These are phyloP conservation scores for Metarhizium robertsii DNA, from an alignment of 2,329 filamentous ascomycete species.

Conservation along the genomic window DNA sequence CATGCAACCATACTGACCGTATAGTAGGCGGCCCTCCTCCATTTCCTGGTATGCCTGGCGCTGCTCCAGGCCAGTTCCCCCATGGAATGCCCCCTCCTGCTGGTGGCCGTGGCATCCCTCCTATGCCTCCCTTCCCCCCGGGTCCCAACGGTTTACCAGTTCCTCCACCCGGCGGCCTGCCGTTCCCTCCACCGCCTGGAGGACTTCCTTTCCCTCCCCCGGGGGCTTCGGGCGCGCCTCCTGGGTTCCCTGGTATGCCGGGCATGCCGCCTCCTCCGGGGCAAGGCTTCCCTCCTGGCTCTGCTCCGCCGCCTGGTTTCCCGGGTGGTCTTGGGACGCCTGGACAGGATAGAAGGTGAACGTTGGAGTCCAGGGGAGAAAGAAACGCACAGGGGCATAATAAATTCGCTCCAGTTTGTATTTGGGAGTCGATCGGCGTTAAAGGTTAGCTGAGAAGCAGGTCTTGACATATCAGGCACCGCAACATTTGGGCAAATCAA, in stretches of 20 bases:
- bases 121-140: conserved; percentile 36
- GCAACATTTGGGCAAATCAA: background rate
- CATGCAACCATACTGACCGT: conserved; percentile 10
- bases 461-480: background rate
- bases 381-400: background rate
- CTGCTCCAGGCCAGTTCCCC: conserved; percentile 1
- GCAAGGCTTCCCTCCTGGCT: conserved; percentile 33
- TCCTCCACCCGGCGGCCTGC: conserved; percentile 25
- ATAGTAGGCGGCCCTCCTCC: conserved; percentile 42
- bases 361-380: background rate
- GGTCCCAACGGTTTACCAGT: conserved; percentile 27
- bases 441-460: conserved; percentile 4
- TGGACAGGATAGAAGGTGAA: conserved; percentile 30
- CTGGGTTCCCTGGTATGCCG: conserved; percentile 23
- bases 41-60: conserved; percentile 39
- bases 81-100: conserved; percentile 30
- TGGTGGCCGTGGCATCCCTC: conserved; percentile 37
- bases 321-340: conserved; percentile 20
- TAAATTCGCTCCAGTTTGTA: conserved; percentile 13
- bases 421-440: conserved; percentile 25
- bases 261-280: conserved; percentile 30
- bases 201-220: conserved; percentile 31
- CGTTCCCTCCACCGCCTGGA: conserved; percentile 30
- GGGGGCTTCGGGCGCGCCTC: conserved; percentile 18
- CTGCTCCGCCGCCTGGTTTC: conserved; percentile 15